Evolutionary conservation across 1,284 basidiomycete species (phyloP).

Genomic region (Serendipita sp.): DNA sequence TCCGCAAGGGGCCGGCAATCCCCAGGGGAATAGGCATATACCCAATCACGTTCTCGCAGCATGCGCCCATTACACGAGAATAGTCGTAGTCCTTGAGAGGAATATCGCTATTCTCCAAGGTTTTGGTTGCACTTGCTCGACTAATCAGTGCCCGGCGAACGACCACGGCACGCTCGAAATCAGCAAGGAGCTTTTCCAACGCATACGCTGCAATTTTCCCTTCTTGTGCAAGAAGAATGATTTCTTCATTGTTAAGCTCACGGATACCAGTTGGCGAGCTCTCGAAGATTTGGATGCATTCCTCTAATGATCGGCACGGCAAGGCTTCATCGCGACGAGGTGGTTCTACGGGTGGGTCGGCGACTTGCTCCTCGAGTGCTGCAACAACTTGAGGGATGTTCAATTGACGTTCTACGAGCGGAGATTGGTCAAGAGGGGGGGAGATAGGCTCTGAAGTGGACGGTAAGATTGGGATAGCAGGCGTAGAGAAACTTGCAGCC

Average conservation of each 20-base stretch:
- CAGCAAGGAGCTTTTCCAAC: conserved; percentile 82
- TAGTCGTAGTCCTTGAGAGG: conserved; percentile 89
- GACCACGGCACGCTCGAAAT: conserved; percentile 75
- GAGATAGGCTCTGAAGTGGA: conserved; percentile 19
- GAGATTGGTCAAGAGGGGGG: conserved; percentile 13
- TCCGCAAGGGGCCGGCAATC: conserved; percentile 86
- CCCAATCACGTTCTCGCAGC: conserved; percentile 98
- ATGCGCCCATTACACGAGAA: conserved; percentile 86
- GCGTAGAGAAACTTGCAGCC: conserved; percentile 14
- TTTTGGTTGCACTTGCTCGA: conserved; percentile 73
- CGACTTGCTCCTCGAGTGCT: background rate
- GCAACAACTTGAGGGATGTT: conserved; percentile 11
- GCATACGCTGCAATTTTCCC: conserved; percentile 92
- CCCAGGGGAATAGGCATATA: conserved; percentile 95
- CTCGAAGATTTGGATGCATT: conserved; percentile 77
- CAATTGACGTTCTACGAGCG: conserved; percentile 22
- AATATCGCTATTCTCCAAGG: conserved; percentile 71
- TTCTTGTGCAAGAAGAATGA: conserved; percentile 78
- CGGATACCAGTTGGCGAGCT: conserved; percentile 47
- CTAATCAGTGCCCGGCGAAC: conserved; percentile 84
- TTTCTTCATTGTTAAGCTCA: conserved; percentile 80
- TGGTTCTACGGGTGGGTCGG: background rate
- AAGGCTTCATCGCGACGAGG: conserved; percentile 14
- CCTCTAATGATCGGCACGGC: conserved; percentile 49
- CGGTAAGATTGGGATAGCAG: conserved; percentile 13